Percentiles rank a stretch among this genome's conserved stretches.
Evolutionary conservation across 2,329 filamentous ascomycete genomes (phyloP).

Genomic region (Tolypocladium endophyticum): DNA sequence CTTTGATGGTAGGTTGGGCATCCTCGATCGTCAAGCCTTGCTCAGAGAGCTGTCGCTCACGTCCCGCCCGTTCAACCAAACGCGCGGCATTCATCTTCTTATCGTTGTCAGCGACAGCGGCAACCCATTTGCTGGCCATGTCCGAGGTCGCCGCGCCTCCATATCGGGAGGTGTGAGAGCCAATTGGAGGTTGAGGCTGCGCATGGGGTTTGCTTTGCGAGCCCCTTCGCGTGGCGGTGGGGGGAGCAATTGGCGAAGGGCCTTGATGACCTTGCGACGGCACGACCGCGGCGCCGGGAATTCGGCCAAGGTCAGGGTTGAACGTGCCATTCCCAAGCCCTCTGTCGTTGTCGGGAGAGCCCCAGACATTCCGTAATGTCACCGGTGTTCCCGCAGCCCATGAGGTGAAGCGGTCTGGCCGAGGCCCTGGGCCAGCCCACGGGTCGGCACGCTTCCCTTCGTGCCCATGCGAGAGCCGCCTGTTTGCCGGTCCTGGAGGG

Average conservation of each 20-base stretch:
- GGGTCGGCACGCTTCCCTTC: slow-evolving; percentile 20
- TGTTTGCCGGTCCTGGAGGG: slow-evolving; percentile 8
- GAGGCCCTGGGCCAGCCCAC: slow-evolving; percentile 27
- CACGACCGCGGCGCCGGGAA: slow-evolving; percentile 26
- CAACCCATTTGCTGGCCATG: slow-evolving; percentile 30
- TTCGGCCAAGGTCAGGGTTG: slow-evolving; percentile 45
- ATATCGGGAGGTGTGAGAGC: slow-evolving; percentile 19
- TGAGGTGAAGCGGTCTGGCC: slow-evolving; percentile 36
- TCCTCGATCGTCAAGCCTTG: slow-evolving; percentile 34
- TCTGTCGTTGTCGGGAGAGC: slow-evolving; percentile 58
- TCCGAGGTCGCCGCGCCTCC: slow-evolving; percentile 15
- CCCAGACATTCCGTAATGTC: slow-evolving; percentile 58
- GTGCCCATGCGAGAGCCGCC: slow-evolving; percentile 21
- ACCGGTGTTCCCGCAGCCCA: slow-evolving; percentile 38
- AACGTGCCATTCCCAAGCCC: slow-evolving; percentile 73
- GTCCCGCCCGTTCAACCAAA: slow-evolving; percentile 27
- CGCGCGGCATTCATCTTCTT: slow-evolving; percentile 29
- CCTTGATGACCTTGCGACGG: slow-evolving; percentile 23
- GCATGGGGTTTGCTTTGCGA: slow-evolving; percentile 12
- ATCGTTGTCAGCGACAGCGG: slow-evolving; percentile 34
- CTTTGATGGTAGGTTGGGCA: slow-evolving; percentile 36
- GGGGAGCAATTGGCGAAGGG: slow-evolving; percentile 36
- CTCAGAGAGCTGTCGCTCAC: slow-evolving; percentile 32
- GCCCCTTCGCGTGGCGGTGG: slow-evolving; percentile 13
- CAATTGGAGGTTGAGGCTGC: slow-evolving; percentile 20